Conservation (phyloP, 2,329 filamentous ascomycete genomes). For the Leptographium lundbergii region DNA sequence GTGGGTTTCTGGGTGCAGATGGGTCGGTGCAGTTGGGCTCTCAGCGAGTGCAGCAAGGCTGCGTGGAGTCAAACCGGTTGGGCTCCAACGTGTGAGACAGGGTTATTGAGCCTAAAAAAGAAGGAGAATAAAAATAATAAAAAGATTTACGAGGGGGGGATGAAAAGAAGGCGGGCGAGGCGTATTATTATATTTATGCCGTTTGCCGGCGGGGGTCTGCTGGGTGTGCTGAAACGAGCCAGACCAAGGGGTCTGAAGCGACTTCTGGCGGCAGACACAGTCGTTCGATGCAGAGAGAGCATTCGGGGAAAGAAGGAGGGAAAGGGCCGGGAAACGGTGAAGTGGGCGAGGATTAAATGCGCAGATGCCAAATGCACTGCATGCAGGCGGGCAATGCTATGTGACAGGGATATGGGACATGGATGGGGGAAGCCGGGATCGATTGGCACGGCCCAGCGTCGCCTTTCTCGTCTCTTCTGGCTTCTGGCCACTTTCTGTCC, state of each 20-base stretch:
- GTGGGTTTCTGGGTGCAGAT: neutral
- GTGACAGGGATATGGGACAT: neutral
- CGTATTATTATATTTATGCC: neutral
- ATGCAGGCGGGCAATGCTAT: neutral
- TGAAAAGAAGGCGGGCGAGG: neutral
- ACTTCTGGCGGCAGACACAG: neutral
- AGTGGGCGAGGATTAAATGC: slow-evolving; percentile 1
- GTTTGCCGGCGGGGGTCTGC: neutral
- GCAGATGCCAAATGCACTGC: neutral
- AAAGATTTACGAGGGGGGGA: neutral
- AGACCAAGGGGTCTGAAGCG: neutral
- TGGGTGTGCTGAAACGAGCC: neutral
- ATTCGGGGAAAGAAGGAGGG: neutral
- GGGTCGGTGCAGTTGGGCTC: neutral
- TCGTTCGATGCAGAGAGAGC: neutral
- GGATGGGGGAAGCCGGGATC: neutral
- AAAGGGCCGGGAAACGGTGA: neutral
- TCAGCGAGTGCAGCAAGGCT: slow-evolving; percentile 11
- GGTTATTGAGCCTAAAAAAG: slow-evolving; percentile 2
- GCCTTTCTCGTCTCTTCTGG: neutral
- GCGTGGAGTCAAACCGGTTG: slow-evolving; percentile 9
- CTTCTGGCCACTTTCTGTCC: neutral
- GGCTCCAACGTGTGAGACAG: slow-evolving; percentile 3
- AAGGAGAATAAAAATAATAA: neutral
- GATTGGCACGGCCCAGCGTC: neutral